Base-by-base conservation (phyloP, 768 basidiomycete genomes). In the Glaciozyma antarctica region DNA sequence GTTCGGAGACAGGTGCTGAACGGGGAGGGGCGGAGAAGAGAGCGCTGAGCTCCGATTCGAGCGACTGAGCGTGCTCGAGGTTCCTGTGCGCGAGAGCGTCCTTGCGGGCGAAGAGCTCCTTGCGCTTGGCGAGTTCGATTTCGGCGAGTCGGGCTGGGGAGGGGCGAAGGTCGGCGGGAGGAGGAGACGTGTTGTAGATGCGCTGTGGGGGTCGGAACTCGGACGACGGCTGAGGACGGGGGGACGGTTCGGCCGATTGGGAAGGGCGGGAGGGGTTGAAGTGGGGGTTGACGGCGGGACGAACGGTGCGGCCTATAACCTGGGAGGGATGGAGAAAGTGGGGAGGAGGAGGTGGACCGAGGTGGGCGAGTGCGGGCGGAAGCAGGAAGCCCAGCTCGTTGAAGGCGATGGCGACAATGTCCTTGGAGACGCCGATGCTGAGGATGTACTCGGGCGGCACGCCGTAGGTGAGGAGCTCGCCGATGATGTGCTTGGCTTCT, bases 361-460 rank as follows among this genome's bases (percentile, higher is more conserved):
- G 34, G 58, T 58, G 34, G 21, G 44, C 44, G 26, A 56, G 1
- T 58, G 58, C n/a, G 58, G 47, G 65, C 17, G 54, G 48, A 13
- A 60, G 26, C 24, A 32, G 21, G 58, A 69, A 60, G 43, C 56
- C 30, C 16, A 69, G 59, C 21, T 65, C 68, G 53, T 58, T 21
- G 52, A 69, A 61, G 48, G 59, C 44, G 49, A 61, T 45, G n/a
- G 48, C 34, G 32, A 69, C 51, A 15, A 66, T 61, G n/a, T 63
- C 60, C 30, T 54, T 53, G 19, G 68, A 69, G 44, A 69, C 52
- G 32, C 68, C 68, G 55, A 66, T 62, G 19, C 61, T 58, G 19
- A 69, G 43, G 48, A 69, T 41, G 60, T 69, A 69, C n/a, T 63
- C 62, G 2, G 68, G 43, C 3, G 68, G 56, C 3, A 69, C 65